Evolutionary conservation across 495 filamentous ascomycete genomes (phyloP).

Genomic region (Talaromyces liani): DNA sequence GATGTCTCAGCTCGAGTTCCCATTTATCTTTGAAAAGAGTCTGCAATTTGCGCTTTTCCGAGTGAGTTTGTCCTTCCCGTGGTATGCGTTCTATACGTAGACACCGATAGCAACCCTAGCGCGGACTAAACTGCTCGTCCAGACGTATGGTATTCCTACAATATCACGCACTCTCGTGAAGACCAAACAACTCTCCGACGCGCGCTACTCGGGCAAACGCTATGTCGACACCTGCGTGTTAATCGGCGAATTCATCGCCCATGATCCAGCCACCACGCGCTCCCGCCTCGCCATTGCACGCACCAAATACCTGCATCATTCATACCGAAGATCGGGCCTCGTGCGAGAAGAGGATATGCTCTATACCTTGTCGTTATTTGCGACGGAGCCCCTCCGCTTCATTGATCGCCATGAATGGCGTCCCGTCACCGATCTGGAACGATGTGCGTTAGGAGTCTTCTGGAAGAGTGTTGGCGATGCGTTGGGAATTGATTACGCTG

Average conservation of each 20-base stretch:
- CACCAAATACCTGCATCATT: constrained; percentile 59
- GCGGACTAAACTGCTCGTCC: not conserved
- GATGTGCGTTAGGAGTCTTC: constrained; percentile 54
- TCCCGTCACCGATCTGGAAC: constrained; percentile 50
- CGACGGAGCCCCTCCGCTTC: constrained; percentile 50
- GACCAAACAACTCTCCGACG: constrained; percentile 50
- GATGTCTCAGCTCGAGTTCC: constrained; percentile 48
- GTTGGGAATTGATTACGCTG: constrained; percentile 47
- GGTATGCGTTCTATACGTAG: not conserved
- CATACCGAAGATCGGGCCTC: constrained; percentile 48
- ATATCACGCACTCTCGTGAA: constrained; percentile 50
- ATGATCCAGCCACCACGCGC: constrained; percentile 39
- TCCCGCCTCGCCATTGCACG: constrained; percentile 48
- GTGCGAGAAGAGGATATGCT: constrained; percentile 60
- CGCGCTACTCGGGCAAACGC: constrained; percentile 46
- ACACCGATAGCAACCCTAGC: no score
- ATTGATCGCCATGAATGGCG: constrained; percentile 59
- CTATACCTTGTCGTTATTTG: constrained; percentile 58
- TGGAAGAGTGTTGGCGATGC: constrained; percentile 58
- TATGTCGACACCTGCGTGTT: constrained; percentile 58
- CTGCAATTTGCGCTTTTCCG: constrained; percentile 58
- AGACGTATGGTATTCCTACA: constrained; percentile 61
- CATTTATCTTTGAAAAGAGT: constrained; percentile 44
- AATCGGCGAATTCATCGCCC: constrained; percentile 45
- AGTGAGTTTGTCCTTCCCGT: not conserved